These are phyloP conservation scores for Eutypa lata DNA, from an alignment of 2,329 filamentous ascomycete genomes.

Conservation along the genomic window DNA sequence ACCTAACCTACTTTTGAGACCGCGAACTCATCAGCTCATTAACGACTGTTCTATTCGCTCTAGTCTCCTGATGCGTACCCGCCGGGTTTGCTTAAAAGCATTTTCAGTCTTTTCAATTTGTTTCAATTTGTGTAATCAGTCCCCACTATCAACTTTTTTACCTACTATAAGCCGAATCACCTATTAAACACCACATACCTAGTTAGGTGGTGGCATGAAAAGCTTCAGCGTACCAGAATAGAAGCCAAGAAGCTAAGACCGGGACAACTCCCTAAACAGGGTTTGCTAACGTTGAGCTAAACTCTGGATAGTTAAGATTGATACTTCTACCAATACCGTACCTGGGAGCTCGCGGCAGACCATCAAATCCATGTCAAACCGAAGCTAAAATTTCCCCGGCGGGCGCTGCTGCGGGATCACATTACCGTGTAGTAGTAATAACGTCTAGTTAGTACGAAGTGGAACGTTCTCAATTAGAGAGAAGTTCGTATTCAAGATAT, in stretches of 20 bases:
- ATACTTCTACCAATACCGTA: no score
- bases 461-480: background rate
- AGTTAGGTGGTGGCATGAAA: background rate
- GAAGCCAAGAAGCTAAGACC: background rate
- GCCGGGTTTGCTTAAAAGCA: no score
- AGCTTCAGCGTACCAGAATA: no score
- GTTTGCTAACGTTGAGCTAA: background rate
- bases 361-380: no score
- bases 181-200: background rate
- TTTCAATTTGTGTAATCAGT: background rate
- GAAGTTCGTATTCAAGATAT: background rate
- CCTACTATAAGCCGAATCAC: background rate
- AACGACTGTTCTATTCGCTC: no score
- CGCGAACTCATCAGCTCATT: no score
- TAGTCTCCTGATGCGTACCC: no score
- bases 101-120: background rate
- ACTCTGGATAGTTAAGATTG: background rate
- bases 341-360: no score
- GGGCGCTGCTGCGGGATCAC: background rate
- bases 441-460: background rate
- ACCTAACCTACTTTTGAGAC: no score
- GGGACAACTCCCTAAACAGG: background rate
- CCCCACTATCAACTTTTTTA: no score
- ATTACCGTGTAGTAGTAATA: background rate
- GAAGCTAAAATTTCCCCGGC: no score